Percentiles rank a stretch among this genome's conserved stretches.
phyloP scores from a whole-genome alignment of 331 rosid genomes.

The Acacia concinna region DNA sequence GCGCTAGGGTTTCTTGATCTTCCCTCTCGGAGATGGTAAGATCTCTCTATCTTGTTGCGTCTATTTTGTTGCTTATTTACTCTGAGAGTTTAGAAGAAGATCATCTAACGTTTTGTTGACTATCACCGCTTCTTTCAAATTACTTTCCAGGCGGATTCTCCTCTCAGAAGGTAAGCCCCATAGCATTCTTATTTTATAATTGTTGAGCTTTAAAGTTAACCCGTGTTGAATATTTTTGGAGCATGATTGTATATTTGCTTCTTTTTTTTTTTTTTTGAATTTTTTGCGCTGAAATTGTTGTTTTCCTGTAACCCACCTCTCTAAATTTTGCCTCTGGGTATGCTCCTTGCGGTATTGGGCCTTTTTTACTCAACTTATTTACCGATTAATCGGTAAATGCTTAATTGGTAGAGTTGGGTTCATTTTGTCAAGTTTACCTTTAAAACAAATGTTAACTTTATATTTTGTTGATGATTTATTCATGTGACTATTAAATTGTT shows the following conservation, averaged over 20 bases:
- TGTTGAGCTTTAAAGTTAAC: not conserved
- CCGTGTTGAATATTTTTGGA: not conserved
- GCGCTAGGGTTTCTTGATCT: constrained; percentile 2
- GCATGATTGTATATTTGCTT: not conserved
- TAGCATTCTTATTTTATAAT: not conserved
- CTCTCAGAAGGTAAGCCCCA: constrained; percentile 61
- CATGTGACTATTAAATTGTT: not conserved
- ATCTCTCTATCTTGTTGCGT: not conserved
- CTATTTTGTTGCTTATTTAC: not conserved
- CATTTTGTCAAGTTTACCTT: not conserved
- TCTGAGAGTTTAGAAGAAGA: not conserved
- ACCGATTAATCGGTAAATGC: not conserved
- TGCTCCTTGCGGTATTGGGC: not conserved
- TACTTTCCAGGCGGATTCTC: constrained; percentile 74
- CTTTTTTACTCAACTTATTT: not conserved
- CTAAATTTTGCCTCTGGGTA: not conserved
- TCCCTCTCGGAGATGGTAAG: constrained; percentile 44
- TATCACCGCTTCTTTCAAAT: not conserved
- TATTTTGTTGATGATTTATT: not conserved
- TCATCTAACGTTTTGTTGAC: constrained; percentile 13
- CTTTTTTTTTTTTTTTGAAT: not conserved
- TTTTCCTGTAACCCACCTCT: not conserved
- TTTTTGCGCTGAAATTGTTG: not conserved
- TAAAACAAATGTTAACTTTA: not conserved
- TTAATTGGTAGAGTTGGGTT: not conserved